Base-by-base conservation (phyloP, 371 early-diverging fungal species). In the Apophysomyces trapeziformis region DNA sequence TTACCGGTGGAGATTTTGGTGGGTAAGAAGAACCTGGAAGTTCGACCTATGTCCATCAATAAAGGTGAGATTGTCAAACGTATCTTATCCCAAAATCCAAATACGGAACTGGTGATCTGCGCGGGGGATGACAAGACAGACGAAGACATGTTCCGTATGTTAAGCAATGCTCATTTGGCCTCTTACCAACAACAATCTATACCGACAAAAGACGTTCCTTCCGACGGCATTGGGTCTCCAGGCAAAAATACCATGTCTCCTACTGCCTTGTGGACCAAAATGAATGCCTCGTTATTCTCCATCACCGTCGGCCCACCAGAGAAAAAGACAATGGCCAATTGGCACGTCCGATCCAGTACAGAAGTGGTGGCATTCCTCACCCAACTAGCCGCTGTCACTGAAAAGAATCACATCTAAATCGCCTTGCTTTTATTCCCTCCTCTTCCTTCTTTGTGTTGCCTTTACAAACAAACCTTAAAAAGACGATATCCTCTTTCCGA, bases 1-100 rank as follows among this genome's bases (percentile, higher is more conserved):
- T 79, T 76, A 62, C 96, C 97, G 0, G 94, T 97, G 11, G 98
- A 97, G 72, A 92, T 96, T 38, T 68, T 99, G 65, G 88, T 96
- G 1, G 99, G 99, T 46, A 98, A 98, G 73, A 97, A 96, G 86
- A 96, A 95, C 57, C 82, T 98, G n/a, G 99, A 99, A 71, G 97
- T 97, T 7, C 80, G 94, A 5, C 95, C 95, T 1, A 83, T 84
- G 47, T 72, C 83, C 37, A 85, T 93, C 67, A 96, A 92, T 76
- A 93, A 92, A 87, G 99, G 99, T 14, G 96, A 96, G 70, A 95
- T 98, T 65, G 96, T 97, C 58, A 95, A 94, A 73, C 85, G 94
- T 9, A 79, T 96, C 38, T 38, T 91, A 59, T 59, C 70, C 6
- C 65, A 73, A 38, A 78, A 80, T 58, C 85, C 89, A 0, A 87